Evolutionary conservation across 2,329 filamentous ascomycete genomes (phyloP).

Genomic region (Sclerotinia minor): DNA sequence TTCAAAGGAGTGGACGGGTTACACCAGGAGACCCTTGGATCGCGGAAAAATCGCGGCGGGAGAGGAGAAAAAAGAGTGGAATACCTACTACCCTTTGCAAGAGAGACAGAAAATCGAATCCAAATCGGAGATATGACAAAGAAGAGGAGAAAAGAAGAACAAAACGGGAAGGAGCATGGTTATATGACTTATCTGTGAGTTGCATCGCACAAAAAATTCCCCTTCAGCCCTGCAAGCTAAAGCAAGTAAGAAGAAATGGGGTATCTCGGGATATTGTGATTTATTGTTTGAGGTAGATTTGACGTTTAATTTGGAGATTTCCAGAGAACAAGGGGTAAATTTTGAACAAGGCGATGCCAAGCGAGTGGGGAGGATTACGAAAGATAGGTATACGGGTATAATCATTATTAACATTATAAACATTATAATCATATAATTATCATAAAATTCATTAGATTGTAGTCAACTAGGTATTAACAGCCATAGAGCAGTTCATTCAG

Average conservation of each 20-base stretch:
- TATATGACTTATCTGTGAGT: slow-evolving; percentile 22
- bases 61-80: slow-evolving; percentile 17
- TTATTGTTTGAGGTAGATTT: slow-evolving; percentile 55
- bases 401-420: too few species aligned
- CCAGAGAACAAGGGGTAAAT: slow-evolving; percentile 6
- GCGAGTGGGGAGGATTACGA: slow-evolving; percentile 9
- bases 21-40: slow-evolving; percentile 40
- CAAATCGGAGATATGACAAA: slow-evolving; percentile 28
- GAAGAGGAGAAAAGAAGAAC: slow-evolving; percentile 31
- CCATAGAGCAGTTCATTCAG: not conserved
- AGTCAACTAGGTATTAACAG: not conserved
- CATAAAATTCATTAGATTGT: not conserved
- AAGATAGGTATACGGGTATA: not conserved
- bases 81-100: not conserved
- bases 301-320: slow-evolving; percentile 34
- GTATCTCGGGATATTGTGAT: slow-evolving; percentile 15
- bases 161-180: slow-evolving; percentile 26
- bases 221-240: slow-evolving; percentile 27
- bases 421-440: not conserved
- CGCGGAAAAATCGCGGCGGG: slow-evolving; percentile 24
- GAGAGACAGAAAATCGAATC: slow-evolving; percentile 23
- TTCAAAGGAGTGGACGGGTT: slow-evolving; percentile 39
- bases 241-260: slow-evolving; percentile 11
- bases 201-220: not conserved
- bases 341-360: slow-evolving; percentile 7